Conservation (phyloP, 495 filamentous ascomycete species). For the Penicillium dipodomyicola region DNA sequence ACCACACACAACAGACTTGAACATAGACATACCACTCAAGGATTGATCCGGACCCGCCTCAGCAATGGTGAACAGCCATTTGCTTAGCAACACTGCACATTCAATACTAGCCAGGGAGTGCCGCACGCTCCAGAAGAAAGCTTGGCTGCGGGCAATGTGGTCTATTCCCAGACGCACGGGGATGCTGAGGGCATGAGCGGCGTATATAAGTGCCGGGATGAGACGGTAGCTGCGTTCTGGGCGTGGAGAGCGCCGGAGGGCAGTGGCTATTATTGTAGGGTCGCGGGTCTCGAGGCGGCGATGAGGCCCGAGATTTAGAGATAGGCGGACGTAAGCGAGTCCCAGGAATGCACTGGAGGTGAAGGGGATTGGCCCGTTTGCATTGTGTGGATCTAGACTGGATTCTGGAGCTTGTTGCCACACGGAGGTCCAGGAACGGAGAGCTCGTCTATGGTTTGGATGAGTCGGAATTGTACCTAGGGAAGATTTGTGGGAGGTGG, state of each 20-base stretch:
- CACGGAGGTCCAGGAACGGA: constrained; percentile 41
- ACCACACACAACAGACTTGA: neutral
- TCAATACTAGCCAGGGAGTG: constrained; percentile 50
- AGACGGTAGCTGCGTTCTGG: constrained; percentile 39
- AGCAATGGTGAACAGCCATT: constrained; percentile 46
- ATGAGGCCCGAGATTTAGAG: constrained; percentile 37
- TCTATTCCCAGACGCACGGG: constrained; percentile 42
- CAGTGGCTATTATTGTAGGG: constrained; percentile 33
- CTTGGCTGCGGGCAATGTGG: constrained; percentile 45
- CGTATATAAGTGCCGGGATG: constrained; percentile 39
- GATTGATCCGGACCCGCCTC: constrained; percentile 32
- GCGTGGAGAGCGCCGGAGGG: constrained; percentile 34
- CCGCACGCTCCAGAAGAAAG: constrained; percentile 50
- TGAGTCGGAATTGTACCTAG: neutral
- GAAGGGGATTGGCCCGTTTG: constrained; percentile 42
- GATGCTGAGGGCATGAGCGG: constrained; percentile 41
- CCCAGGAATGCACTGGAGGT: constrained; percentile 41
- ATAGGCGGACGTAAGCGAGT: constrained; percentile 41
- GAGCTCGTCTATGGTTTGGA: constrained; percentile 28
- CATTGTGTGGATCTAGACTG: constrained; percentile 42
- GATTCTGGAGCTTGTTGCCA: constrained; percentile 47
- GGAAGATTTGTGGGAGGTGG: neutral
- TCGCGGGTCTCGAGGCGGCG: constrained; percentile 41
- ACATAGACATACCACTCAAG: constrained; percentile 30
- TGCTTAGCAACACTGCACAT: constrained; percentile 47